A percentile compares a stretch with the other conserved stretches of the same genome.
Evolutionary conservation across 2,329 filamentous ascomycete genomes (phyloP).

Genomic region (Fusarium sp.): DNA sequence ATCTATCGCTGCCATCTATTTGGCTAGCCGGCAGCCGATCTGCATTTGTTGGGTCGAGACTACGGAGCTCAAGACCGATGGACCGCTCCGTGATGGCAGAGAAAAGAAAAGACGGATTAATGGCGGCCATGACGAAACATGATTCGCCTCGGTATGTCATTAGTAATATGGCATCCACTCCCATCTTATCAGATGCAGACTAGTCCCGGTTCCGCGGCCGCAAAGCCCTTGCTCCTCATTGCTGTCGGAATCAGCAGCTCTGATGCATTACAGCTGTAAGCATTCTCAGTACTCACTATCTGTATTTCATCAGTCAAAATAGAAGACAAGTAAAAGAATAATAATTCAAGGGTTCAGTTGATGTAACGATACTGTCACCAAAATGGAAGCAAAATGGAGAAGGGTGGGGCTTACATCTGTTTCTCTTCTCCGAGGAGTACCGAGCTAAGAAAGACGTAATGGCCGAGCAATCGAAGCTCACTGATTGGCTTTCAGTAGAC

Average conservation of each 20-base stretch:
- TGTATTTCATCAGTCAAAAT: background rate
- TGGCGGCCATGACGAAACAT: conserved; percentile 6
- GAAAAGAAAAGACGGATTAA: conserved; percentile 6
- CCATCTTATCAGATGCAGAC: conserved; percentile 41
- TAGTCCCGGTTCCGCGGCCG: conserved; percentile 21
- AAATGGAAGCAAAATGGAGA: conserved; percentile 8
- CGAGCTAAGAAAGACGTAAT: conserved; percentile 48
- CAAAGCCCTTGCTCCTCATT: conserved; percentile 16
- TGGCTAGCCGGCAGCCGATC: conserved; percentile 32
- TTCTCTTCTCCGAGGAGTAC: conserved; percentile 46
- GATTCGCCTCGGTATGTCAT: conserved; percentile 32
- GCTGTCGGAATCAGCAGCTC: background rate
- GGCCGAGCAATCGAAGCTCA: conserved; percentile 47
- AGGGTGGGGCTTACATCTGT: conserved; percentile 26
- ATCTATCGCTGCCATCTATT: conserved; percentile 34
- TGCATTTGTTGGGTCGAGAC: conserved; percentile 16
- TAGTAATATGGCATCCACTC: conserved; percentile 30
- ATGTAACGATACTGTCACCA: background rate
- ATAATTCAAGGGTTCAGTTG: background rate
- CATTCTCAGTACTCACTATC: too few relatives aligned
- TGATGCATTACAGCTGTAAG: too few relatives aligned
- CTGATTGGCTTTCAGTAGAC: conserved; percentile 28
- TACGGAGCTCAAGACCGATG: conserved; percentile 25
- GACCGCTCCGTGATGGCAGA: conserved; percentile 2
- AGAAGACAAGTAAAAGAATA: background rate